phyloP scores from a whole-genome alignment of 352 stramenopile species.

The Globisporangium abappressorium region DNA sequence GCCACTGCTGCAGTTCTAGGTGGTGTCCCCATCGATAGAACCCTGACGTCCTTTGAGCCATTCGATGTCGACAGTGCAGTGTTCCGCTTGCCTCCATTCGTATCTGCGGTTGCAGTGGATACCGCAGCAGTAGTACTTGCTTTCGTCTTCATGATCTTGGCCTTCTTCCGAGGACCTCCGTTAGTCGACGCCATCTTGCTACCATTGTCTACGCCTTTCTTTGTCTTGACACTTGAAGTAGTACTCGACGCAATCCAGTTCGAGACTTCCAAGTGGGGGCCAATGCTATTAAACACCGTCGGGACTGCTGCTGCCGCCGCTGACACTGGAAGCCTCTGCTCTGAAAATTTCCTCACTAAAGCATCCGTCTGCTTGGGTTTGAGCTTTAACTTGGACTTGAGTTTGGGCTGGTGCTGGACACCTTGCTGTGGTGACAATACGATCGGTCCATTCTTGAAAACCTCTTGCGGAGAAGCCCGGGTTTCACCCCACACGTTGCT shows the following conservation, averaged over 20 bases:
- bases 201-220: too few species aligned
- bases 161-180: not conserved
- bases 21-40: not conserved
- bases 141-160: not conserved
- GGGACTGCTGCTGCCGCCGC: too few species aligned
- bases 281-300: too few species aligned
- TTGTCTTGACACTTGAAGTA: too few species aligned
- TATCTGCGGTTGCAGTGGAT: not conserved
- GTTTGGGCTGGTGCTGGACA: not conserved
- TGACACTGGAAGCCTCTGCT: too few species aligned
- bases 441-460: conserved; percentile 5
- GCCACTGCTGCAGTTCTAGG: not conserved
- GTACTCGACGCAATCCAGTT: too few species aligned
- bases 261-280: too few species aligned
- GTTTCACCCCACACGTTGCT: conserved; percentile 15
- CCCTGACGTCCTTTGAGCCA: not conserved
- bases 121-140: not conserved
- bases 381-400: too few species aligned
- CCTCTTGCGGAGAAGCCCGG: not conserved
- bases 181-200: too few species aligned
- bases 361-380: too few species aligned
- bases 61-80: not conserved
- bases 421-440: not conserved
- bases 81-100: not conserved
- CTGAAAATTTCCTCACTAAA: too few species aligned